Evolutionary conservation across 176 grass and related monocot genomes (phyloP).

Genomic region (Carex kokanica): DNA sequence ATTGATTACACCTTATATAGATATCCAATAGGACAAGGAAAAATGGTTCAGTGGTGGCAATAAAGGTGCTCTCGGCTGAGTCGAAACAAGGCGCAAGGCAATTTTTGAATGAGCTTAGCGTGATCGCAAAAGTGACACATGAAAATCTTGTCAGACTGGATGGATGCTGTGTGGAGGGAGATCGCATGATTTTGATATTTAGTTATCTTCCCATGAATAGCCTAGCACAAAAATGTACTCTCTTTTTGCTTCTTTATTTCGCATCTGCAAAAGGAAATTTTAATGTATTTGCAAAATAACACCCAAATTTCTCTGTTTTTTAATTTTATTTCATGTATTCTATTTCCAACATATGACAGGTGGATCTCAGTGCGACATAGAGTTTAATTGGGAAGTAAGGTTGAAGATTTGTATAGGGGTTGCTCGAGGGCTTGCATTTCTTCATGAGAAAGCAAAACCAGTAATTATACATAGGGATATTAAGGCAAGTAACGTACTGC

Average conservation of each 20-base stretch:
- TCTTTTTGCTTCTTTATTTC: background rate
- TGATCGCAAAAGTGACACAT: constrained; percentile 65
- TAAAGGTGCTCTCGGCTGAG: constrained; percentile 81
- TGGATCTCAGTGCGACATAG: constrained; percentile 42
- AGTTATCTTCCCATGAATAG: constrained; percentile 86
- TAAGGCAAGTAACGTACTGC: constrained; percentile 84
- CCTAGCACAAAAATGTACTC: constrained; percentile 63
- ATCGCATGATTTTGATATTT: constrained; percentile 72
- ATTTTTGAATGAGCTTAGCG: constrained; percentile 76
- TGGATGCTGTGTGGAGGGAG: constrained; percentile 71
- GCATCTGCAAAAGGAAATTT: constrained; percentile 1
- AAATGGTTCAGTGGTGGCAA: constrained; percentile 62
- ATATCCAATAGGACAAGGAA: constrained; percentile 55
- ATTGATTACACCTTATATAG: no score
- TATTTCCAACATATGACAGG: constrained; percentile 36
- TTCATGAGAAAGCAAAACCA: constrained; percentile 62
- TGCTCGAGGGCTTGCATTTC: constrained; percentile 54
- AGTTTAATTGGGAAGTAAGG: constrained; percentile 61
- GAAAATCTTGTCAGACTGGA: constrained; percentile 62
- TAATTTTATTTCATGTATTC: background rate
- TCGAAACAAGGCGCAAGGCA: constrained; percentile 63
- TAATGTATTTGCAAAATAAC: background rate
- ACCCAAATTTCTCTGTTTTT: background rate
- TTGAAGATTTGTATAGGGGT: constrained; percentile 63
- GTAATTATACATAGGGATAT: constrained; percentile 79